Evolutionary conservation across 164 flowering plant species (phyloP), one percentile per base, ranked within the genome.

Genomic region (Chimonanthus salicifolius): DNA sequence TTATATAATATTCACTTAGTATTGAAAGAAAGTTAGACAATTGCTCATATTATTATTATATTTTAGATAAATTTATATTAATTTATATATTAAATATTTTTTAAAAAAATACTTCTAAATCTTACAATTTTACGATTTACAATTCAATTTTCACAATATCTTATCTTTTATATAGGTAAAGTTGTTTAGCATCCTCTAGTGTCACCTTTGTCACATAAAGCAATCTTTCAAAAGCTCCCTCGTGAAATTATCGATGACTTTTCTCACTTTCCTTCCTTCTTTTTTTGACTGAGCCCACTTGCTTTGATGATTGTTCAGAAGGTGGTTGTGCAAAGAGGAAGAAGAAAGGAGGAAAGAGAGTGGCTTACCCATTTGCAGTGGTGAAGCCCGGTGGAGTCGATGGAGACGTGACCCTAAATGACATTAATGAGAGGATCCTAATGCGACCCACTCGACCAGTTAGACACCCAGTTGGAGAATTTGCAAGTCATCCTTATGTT

Each of bases 401-500:
- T 54, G 85, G 82, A 11, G 82, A 81, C 4, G 81, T 83, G n/a
- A 83, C 85, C 49, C 80, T 83, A 5, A 68, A 72, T 5, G 85
- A 83, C 71, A 83, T 83, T 47, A 83, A 83, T 58, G 60, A 70
- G 72, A 72, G 81, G 67, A 77, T 83, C 6, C 79, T 79, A 5
- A 83, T 71, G 82, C 78, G 76, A 4, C 85, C 85, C 0, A 83
- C 72, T 0, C 70, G 75, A 71, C 81, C 85, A 0, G 70, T 83
- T 48, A 71, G 78, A 9, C 85, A 83, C 71, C 85, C 85, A 5
- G 85, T 83, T 3, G 85, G 85, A 0, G 83, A 81, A 21, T 77
- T 77, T 45, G 85, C 82, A 0, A 54, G 72, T 64, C 63, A 50
- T 2, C 79, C 83, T 4, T 67, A 72, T 13, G 72, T 66, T 0